Percentiles rank a stretch among this genome's conserved stretches.
Conservation (phyloP, 2,329 filamentous ascomycete species). For the Trichoderma simmonsii region DNA sequence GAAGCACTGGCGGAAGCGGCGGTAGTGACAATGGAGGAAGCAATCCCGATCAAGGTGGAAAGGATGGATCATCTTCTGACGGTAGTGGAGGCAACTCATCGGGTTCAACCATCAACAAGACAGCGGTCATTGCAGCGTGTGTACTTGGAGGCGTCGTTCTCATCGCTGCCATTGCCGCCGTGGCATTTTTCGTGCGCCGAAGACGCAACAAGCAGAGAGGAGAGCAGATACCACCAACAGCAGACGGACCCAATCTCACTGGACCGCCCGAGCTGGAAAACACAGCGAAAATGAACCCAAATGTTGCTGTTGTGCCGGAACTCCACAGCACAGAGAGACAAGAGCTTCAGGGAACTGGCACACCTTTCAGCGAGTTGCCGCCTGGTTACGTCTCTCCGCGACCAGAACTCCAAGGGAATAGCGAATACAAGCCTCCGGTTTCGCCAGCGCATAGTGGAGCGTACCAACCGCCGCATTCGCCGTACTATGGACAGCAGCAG, state of each 20-base stretch:
- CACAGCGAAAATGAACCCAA: slow-evolving; percentile 20
- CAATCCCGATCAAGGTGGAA: slow-evolving; percentile 3
- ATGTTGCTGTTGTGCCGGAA: slow-evolving; percentile 21
- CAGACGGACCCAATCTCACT: slow-evolving; percentile 15
- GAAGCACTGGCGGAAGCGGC: slow-evolving; percentile 21
- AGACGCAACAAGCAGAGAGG: slow-evolving; percentile 30
- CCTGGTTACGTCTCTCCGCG: slow-evolving; percentile 24
- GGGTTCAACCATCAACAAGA: slow-evolving; percentile 24
- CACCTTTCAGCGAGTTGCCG: slow-evolving; percentile 25
- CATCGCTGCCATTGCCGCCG: slow-evolving; percentile 28
- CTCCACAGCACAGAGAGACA: slow-evolving; percentile 26
- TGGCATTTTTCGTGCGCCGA: slow-evolving; percentile 38
- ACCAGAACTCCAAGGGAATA: slow-evolving; percentile 29
- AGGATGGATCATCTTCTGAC: neutral
- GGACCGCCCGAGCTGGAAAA: slow-evolving; percentile 27
- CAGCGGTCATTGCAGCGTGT: slow-evolving; percentile 34
- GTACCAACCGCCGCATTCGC: slow-evolving; percentile 20
- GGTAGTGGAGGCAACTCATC: slow-evolving; percentile 16
- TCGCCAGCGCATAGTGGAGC: slow-evolving; percentile 22
- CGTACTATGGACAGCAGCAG: slow-evolving; percentile 13
- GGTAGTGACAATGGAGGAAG: neutral
- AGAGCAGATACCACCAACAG: slow-evolving; percentile 22
- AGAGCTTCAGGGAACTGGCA: slow-evolving; percentile 25
- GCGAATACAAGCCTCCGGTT: slow-evolving; percentile 21
- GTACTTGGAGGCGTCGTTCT: slow-evolving; percentile 29